These are phyloP conservation scores for Suillus weaverae DNA, from an alignment of 768 basidiomycete species.

Conservation along the genomic window DNA sequence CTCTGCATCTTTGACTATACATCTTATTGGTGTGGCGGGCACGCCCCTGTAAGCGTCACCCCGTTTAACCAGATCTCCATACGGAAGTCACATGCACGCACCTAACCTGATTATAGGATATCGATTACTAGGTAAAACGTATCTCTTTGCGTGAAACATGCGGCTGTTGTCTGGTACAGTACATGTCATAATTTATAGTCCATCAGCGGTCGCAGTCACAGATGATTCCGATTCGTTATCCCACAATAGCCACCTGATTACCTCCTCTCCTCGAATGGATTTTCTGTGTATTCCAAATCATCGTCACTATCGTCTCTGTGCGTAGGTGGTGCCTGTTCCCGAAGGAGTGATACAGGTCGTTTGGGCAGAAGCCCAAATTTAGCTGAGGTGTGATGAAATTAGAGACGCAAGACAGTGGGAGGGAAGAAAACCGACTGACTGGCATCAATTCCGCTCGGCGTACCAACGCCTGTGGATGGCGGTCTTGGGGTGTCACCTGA, in stretches of 20 bases:
- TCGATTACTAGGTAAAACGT: neutral
- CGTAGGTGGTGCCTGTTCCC: slow-evolving; percentile 30
- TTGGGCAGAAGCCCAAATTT: slow-evolving; percentile 75
- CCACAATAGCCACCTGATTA: slow-evolving; percentile 7
- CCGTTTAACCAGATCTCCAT: too few relatives aligned
- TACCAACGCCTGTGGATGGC: slow-evolving; percentile 22
- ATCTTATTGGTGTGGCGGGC: too few relatives aligned
- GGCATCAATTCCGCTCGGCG: slow-evolving; percentile 31
- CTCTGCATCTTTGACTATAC: too few relatives aligned
- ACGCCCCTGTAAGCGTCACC: too few relatives aligned
- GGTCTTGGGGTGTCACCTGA: slow-evolving; percentile 14
- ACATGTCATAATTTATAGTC: neutral
- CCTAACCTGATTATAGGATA: neutral
- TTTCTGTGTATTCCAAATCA: slow-evolving; percentile 73
- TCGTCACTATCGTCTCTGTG: slow-evolving; percentile 41
- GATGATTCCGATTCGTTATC: neutral
- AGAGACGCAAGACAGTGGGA: neutral
- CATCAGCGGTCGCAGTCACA: neutral
- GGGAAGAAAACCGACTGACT: slow-evolving; percentile 22
- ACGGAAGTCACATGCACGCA: too few relatives aligned
- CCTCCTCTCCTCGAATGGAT: slow-evolving; percentile 62
- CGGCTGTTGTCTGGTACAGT: neutral
- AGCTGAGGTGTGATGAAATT: slow-evolving; percentile 33
- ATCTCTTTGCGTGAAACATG: neutral
- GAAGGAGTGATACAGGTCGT: slow-evolving; percentile 63